Conservation (phyloP, 441 rosid genomes). For the Adansonia rubrostipa region DNA sequence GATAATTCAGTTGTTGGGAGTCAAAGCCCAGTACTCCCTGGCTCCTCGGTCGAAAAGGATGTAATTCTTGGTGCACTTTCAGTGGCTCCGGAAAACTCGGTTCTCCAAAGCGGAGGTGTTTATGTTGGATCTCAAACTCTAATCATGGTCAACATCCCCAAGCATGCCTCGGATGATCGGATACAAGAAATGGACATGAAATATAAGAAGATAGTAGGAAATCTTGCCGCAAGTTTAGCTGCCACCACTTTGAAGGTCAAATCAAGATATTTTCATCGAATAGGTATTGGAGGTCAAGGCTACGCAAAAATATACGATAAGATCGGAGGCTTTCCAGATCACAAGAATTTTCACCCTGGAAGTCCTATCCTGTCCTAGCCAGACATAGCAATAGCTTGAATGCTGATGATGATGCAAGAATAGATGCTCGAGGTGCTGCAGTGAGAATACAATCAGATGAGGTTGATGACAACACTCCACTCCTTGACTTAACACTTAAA, state of each 20-base stretch:
- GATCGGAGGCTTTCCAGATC: conserved; percentile 53
- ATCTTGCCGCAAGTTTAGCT: conserved; percentile 63
- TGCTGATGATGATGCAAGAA: conserved; percentile 75
- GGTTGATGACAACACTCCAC: conserved; percentile 27
- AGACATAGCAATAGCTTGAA: conserved; percentile 77
- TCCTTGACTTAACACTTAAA: conserved; percentile 70
- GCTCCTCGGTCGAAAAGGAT: conserved; percentile 51
- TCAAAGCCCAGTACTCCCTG: conserved; percentile 67
- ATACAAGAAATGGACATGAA: conserved; percentile 75
- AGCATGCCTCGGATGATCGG: conserved; percentile 68
- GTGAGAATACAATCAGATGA: conserved; percentile 54
- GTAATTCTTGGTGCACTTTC: conserved; percentile 76
- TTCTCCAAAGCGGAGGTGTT: conserved; percentile 62
- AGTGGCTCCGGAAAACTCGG: conserved; percentile 60
- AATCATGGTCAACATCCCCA: conserved; percentile 65
- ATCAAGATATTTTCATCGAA: conserved; percentile 71
- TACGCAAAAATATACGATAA: conserved; percentile 46
- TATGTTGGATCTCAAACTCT: conserved; percentile 64
- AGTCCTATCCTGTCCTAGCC: conserved; percentile 50
- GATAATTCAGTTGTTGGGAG: conserved; percentile 71
- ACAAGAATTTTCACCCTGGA: conserved; percentile 56
- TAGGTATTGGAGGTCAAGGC: conserved; percentile 67
- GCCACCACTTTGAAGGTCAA: conserved; percentile 67
- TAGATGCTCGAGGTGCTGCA: conserved; percentile 70
- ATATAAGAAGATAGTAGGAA: conserved; percentile 68